Evolutionary conservation across 306 rosid species (phyloP).

Genomic region (Acacia acuminata): DNA sequence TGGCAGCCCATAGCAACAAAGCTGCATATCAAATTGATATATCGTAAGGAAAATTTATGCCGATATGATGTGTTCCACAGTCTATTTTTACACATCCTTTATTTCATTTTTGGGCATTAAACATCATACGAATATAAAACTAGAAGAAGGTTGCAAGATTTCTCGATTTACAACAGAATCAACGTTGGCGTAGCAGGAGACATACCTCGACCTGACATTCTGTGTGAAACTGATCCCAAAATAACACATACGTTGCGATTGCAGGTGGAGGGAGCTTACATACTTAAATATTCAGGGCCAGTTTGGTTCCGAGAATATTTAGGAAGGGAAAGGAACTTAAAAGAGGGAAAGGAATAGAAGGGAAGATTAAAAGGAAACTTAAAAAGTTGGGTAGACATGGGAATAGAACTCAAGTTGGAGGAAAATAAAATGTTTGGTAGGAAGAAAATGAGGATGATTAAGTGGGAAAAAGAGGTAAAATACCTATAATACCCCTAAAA

Average conservation of each 20-base stretch:
- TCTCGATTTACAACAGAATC: not conserved
- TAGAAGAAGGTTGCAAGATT: not conserved
- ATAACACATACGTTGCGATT: not conserved
- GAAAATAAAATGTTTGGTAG: too few relatives aligned
- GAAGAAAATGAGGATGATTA: too few relatives aligned
- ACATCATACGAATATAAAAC: not conserved
- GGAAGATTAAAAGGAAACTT: too few relatives aligned
- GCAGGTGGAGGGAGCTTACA: not conserved
- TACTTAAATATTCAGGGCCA: too few relatives aligned
- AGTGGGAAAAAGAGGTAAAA: too few relatives aligned
- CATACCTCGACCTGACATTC: not conserved
- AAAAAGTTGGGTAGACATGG: too few relatives aligned
- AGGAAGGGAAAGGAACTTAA: too few relatives aligned
- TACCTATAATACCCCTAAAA: too few relatives aligned
- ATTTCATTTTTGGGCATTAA: not conserved
- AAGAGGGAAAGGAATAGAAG: too few relatives aligned
- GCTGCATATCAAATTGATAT: constrained; percentile 37
- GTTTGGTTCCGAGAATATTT: too few relatives aligned
- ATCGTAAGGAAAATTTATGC: not conserved
- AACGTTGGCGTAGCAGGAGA: not conserved
- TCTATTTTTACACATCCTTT: not conserved
- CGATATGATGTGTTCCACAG: not conserved
- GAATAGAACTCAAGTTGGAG: too few relatives aligned
- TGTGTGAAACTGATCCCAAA: not conserved
- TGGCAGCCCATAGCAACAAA: constrained; percentile 35